A percentile compares a stretch with the other conserved stretches of the same genome.
Conservation (phyloP, 2,329 filamentous ascomycete genomes). For the Penicillium sp. region DNA sequence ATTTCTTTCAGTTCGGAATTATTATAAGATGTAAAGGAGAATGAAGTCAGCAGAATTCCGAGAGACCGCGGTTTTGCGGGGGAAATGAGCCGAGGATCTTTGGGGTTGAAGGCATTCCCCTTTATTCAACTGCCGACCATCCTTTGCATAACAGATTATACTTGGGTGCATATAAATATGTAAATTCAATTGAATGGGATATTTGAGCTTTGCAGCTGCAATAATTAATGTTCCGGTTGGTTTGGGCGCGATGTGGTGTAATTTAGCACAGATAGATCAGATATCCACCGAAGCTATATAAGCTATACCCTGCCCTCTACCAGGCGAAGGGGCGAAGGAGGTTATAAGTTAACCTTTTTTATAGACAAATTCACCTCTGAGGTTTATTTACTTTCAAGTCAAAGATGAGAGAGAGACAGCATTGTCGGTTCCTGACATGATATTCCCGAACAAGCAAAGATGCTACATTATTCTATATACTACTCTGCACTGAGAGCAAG, state of each 20-base stretch:
- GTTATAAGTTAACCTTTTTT: not conserved
- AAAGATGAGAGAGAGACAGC: not conserved
- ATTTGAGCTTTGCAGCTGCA: not conserved
- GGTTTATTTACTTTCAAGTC: not conserved
- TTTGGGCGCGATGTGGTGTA: not conserved
- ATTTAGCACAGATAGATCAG: not conserved
- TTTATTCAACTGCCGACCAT: slow-evolving; percentile 6
- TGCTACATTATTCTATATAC: slow-evolving; percentile 19
- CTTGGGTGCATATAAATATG: not conserved
- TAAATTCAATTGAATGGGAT: not conserved
- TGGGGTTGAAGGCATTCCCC: slow-evolving; percentile 1
- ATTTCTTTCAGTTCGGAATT: not conserved
- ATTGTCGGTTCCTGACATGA: not conserved
- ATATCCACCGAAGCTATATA: not conserved
- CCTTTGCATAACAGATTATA: not conserved
- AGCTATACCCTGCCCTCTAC: not conserved
- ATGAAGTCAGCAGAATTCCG: slow-evolving; percentile 22
- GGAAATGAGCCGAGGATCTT: slow-evolving; percentile 9
- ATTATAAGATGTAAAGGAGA: not conserved
- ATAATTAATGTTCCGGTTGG: not conserved
- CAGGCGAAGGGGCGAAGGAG: not conserved
- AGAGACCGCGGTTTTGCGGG: slow-evolving; percentile 12
- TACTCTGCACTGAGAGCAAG: slow-evolving; percentile 62
- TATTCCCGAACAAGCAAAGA: slow-evolving; percentile 4
- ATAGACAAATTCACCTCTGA: not conserved